Evolutionary conservation across 2,329 filamentous ascomycete species (phyloP).

Genomic region (Penicillium concentricum): DNA sequence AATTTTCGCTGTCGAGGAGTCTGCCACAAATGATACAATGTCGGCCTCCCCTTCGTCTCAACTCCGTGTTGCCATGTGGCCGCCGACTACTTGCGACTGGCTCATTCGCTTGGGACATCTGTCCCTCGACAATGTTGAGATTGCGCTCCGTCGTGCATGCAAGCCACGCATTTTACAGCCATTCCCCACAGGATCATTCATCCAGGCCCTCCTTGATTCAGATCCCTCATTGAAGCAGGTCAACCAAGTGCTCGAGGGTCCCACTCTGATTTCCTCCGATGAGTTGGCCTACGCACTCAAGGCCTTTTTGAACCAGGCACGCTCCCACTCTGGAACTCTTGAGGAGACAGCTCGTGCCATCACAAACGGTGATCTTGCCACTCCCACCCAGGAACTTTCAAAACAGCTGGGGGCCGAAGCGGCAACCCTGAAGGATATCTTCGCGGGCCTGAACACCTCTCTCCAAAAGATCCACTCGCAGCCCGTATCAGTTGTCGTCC

Average conservation of each 20-base stretch:
- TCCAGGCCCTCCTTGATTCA: slow-evolving; percentile 39
- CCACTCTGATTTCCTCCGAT: slow-evolving; percentile 35
- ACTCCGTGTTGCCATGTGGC: slow-evolving; percentile 38
- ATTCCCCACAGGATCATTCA: slow-evolving; percentile 40
- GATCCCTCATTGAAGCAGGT: slow-evolving; percentile 42
- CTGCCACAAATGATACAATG: slow-evolving; percentile 20
- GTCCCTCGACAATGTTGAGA: slow-evolving; percentile 40
- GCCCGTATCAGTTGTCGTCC: slow-evolving; percentile 30
- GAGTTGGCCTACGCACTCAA: slow-evolving; percentile 44
- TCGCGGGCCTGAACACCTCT: slow-evolving; percentile 39
- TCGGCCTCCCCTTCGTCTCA: slow-evolving; percentile 28
- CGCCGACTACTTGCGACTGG: slow-evolving; percentile 41
- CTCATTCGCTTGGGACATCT: slow-evolving; percentile 41
- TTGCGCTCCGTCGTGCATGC: slow-evolving; percentile 36
- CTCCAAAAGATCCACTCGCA: slow-evolving; percentile 39
- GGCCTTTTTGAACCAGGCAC: slow-evolving; percentile 40
- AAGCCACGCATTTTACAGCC: slow-evolving; percentile 37
- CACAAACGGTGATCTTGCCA: slow-evolving; percentile 29
- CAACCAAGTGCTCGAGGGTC: slow-evolving; percentile 36
- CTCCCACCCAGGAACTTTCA: slow-evolving; percentile 21
- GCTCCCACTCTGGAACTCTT: slow-evolving; percentile 32
- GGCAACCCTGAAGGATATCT: slow-evolving; percentile 35
- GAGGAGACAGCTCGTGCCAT: slow-evolving; percentile 36
- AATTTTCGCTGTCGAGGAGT: slow-evolving; percentile 35
- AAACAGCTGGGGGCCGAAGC: slow-evolving; percentile 17